Base-by-base conservation (phyloP, 768 basidiomycete species). In the Tricholoma sp. region DNA sequence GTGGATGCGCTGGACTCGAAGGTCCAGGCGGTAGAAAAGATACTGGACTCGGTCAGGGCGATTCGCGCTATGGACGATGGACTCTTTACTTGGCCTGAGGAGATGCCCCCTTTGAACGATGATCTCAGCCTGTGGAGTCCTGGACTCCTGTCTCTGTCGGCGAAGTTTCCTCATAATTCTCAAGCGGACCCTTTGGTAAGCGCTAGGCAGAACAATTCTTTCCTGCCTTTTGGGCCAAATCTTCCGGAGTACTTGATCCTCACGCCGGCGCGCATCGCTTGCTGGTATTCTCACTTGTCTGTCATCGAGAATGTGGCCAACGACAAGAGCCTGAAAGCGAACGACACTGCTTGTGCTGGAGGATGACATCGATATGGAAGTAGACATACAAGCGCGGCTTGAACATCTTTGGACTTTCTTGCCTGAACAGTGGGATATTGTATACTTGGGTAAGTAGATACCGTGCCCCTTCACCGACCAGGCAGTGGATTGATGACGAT, bases 291-390 rank as follows among this genome's bases (percentile, higher is more conserved):
- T n/a, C 88, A 90, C 65, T 58, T 83, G 10, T 74, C 71, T 31
- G 73, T 78, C 34, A 78, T 89, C 31, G 77, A 72, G 17, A 69
- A 58, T 3, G 73, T 86, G 41, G 70, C 68, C 44, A 71, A 73
- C 56, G 52, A 63, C 42, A 33, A 56, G 4, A 36, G 65, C 54
- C 48, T 57, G 29, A 45, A 65, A 13, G 51, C 49, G 3, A 61
- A 72, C 55, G 74, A 74, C 9, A 72, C 79, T 2, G 0, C 55
- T 90, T 8, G 75, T 91, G n/a, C 72, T 90, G 6, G 89, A 91
- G 68, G 90, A 91, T 64, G 90, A 91, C 59, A 72, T 91, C 9
- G 86, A 91, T 64, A 84, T 90, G 81, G 89, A 91, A 70, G 72
- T 67, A 31, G 81, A 89, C 60, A 78, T 87, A 11, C 60, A 70